Percentiles rank a stretch among this genome's conserved stretches.
Evolutionary conservation across 345 rosid species (phyloP).

Genomic region (Salix caprea): DNA sequence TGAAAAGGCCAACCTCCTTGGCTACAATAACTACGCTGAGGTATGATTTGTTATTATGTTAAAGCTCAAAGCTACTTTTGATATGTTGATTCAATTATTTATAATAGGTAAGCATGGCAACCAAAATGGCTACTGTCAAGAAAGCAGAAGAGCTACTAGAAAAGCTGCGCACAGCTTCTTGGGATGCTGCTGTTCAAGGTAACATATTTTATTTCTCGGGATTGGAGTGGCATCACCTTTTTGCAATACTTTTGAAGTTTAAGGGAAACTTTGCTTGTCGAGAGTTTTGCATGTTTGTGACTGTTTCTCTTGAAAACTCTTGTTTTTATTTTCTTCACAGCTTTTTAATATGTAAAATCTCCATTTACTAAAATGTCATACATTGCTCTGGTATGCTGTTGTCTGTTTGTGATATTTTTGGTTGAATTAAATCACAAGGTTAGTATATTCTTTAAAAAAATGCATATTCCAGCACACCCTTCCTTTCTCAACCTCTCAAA

Average conservation of each 20-base stretch:
- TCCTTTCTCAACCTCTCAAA: not conserved
- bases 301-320: not conserved
- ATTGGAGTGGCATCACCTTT: not conserved
- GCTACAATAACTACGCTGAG: constrained; percentile 78
- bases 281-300: not conserved
- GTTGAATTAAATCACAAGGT: constrained; percentile 1
- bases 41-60: constrained; percentile 32
- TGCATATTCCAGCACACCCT: not conserved
- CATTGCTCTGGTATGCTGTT: not conserved
- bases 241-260: constrained; percentile 3
- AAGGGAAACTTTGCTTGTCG: not conserved
- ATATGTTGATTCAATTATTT: constrained; percentile 17
- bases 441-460: not conserved
- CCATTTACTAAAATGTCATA: not conserved
- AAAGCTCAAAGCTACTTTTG: not conserved
- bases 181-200: constrained; percentile 91
- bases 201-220: constrained; percentile 11
- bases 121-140: constrained; percentile 88
- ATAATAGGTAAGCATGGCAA: constrained; percentile 84
- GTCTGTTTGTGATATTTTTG: not conserved
- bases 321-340: not conserved
- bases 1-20: constrained; percentile 77
- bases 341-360: not conserved
- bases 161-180: constrained; percentile 77
- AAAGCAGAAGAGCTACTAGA: constrained; percentile 83